Conservation (phyloP, 2,329 filamentous ascomycete species). For the Penicillium hesseltinei region DNA sequence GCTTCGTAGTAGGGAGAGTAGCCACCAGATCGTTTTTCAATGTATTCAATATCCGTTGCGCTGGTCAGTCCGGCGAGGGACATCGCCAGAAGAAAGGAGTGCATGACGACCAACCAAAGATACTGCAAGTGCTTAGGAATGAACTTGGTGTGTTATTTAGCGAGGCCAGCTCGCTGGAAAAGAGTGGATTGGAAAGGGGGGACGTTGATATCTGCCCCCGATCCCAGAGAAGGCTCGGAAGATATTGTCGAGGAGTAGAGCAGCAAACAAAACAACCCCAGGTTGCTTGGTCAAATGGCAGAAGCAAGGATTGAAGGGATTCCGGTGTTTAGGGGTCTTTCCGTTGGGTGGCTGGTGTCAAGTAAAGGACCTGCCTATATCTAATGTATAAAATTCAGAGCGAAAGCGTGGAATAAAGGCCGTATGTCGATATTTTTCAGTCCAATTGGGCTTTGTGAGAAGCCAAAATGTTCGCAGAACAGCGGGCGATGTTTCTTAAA, state of each 20-base stretch:
- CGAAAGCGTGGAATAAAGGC: neutral
- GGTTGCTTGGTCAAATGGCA: conserved; percentile 7
- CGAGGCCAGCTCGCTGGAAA: conserved; percentile 34
- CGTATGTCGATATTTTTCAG: neutral
- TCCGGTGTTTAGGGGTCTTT: neutral
- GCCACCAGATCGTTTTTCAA: conserved; percentile 26
- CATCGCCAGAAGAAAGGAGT: conserved; percentile 21
- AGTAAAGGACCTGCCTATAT: conserved; percentile 21
- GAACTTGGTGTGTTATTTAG: conserved; percentile 5
- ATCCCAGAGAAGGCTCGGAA: conserved; percentile 1
- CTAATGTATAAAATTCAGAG: conserved; percentile 9
- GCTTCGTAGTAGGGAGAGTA: conserved; percentile 28
- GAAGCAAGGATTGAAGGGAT: neutral
- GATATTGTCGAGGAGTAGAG: neutral
- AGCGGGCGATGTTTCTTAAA: conserved; percentile 12
- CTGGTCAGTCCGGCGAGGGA: conserved; percentile 31
- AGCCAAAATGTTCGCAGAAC: conserved; percentile 14
- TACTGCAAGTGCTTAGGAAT: neutral
- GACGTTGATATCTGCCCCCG: conserved; percentile 1
- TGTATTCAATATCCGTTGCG: conserved; percentile 27
- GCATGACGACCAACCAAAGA: conserved; percentile 19
- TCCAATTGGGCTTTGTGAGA: conserved; percentile 1
- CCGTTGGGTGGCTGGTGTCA: conserved; percentile 9
- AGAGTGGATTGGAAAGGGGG: conserved; percentile 2
- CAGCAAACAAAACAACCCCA: conserved; percentile 10